Evolutionary conservation across 768 basidiomycete genomes (phyloP), one percentile per base, ranked within the genome.

Genomic region (Dictyophora rubrovolvata): DNA sequence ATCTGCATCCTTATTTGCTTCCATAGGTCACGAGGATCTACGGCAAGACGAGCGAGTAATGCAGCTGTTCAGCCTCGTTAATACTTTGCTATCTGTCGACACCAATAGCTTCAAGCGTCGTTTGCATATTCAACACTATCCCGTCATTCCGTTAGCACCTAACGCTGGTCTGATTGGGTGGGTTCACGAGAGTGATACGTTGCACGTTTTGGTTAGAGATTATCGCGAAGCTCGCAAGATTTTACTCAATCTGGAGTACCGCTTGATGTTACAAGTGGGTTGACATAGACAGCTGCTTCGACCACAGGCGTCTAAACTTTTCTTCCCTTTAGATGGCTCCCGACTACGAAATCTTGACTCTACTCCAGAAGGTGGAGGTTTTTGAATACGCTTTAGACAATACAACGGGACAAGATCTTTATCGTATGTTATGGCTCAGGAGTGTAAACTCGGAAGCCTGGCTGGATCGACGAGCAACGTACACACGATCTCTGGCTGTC

Each of bases 31-130:
- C 71, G 96, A 99, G 74, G 96, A 99, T 74, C 78, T 99, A 54
- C 93, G 96, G 46, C 96, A 98, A 72, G 96, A 99, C 69, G 96
- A 99, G 67, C 83, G 96, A 62, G 96, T 98, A 58, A 98, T 98
- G 95, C 96, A 99, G 70, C 79, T 98, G 18, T 98, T 98, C 71
- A 89, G 96, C 60, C 84, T 99, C 51, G 89, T 98, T 65, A 99
- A 99, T 71, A 95, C 92, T 0, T 74, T 97, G 1, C 83, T 99
- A 28, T 86, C 89, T 7, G 85, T 92, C 18, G 95, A 99, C 67
- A 89, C 93, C 20, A 84, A 89, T 67, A 93, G 91, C 69, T 98
- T 95, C 80, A 96, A 95, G 74, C 80, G 96, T 36, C 91, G 93
- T 63, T 77, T 99, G 49, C 92, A 93, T 66, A 95, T 98, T 55